Evolutionary conservation across 805 yeast species (phyloP).

Genomic region (Candida hungchunana): DNA sequence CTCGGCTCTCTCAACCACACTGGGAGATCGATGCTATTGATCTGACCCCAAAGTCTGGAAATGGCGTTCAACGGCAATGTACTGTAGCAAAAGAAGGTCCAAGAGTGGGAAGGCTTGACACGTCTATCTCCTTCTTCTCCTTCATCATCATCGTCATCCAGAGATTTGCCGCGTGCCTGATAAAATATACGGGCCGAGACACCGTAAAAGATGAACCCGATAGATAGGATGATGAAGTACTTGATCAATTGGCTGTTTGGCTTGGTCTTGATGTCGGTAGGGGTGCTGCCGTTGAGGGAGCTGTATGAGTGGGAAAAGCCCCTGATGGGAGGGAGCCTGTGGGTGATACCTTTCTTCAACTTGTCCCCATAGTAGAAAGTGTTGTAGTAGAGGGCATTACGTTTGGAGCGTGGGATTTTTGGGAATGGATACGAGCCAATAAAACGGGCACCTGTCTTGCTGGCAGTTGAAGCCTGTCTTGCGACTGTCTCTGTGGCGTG

Average conservation of each 20-base stretch:
- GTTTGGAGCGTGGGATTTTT: conserved; percentile 52
- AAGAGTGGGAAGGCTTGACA: conserved; percentile 65
- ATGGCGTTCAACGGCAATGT: conserved; percentile 87
- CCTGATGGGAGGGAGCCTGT: conserved; percentile 27
- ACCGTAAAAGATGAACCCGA: conserved; percentile 27
- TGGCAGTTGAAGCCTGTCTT: conserved; percentile 7
- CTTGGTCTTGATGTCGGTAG: conserved; percentile 10
- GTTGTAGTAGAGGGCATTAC: conserved; percentile 48
- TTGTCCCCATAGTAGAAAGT: conserved; percentile 34
- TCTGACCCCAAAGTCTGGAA: conserved; percentile 92
- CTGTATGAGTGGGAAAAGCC: conserved; percentile 22
- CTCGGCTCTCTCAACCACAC: conserved; percentile 84
- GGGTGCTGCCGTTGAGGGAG: conserved; percentile 21
- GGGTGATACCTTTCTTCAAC: conserved; percentile 27
- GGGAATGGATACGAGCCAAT: conserved; percentile 41
- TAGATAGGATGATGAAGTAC: conserved; percentile 26
- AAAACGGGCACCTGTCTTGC: conserved; percentile 16
- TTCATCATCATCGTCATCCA: conserved; percentile 22
- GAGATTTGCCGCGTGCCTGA: conserved; percentile 21
- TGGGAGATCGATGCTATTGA: conserved; percentile 81
- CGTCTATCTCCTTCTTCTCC: conserved; percentile 24
- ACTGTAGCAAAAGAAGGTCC: conserved; percentile 87
- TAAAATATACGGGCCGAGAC: conserved; percentile 26
- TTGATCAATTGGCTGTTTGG: conserved; percentile 24
- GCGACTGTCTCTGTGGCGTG: conserved; percentile 10